A percentile compares a stretch with the other conserved stretches of the same genome.
Evolutionary conservation across 2,329 filamentous ascomycete species (phyloP).

Genomic region (Colletotrichum sp.): DNA sequence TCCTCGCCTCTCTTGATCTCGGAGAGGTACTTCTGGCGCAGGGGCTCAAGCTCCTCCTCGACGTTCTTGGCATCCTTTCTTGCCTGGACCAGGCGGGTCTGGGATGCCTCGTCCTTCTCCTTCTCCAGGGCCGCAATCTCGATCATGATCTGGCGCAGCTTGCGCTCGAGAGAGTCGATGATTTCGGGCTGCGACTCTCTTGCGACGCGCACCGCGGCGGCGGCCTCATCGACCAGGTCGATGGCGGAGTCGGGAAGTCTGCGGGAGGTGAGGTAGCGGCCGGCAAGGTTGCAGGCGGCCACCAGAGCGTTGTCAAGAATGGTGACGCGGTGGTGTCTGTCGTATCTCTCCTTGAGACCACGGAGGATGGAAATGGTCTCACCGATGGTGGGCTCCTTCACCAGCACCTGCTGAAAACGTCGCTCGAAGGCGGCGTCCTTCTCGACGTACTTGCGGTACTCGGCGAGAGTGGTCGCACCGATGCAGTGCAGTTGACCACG

Average conservation of each 20-base stretch:
- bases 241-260: constrained; percentile 96
- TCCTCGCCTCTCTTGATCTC: constrained; percentile 91
- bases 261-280: constrained; percentile 89
- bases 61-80: constrained; percentile 93
- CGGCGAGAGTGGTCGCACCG: constrained; percentile 90
- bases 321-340: constrained; percentile 96
- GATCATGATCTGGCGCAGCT: constrained; percentile 89
- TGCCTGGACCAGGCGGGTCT: constrained; percentile 79
- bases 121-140: constrained; percentile 95
- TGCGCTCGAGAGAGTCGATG: constrained; percentile 92
- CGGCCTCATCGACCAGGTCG: constrained; percentile 94
- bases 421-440: constrained; percentile 98
- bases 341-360: constrained; percentile 96
- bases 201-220: constrained; percentile 93
- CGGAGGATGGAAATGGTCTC: constrained; percentile 98
- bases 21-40: constrained; percentile 93
- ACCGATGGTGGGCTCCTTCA: constrained; percentile 87
- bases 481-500: constrained; percentile 97
- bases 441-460: constrained; percentile 99
- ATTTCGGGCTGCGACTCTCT: constrained; percentile 96
- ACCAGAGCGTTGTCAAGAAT: constrained; percentile 96
- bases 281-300: constrained; percentile 86
- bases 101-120: constrained; percentile 93
- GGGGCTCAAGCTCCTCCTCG: constrained; percentile 87
- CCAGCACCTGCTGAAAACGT: constrained; percentile 96